Evolutionary conservation across 768 basidiomycete species (phyloP), one percentile per base, ranked within the genome.

Genomic region (Tubosaeta sp.): DNA sequence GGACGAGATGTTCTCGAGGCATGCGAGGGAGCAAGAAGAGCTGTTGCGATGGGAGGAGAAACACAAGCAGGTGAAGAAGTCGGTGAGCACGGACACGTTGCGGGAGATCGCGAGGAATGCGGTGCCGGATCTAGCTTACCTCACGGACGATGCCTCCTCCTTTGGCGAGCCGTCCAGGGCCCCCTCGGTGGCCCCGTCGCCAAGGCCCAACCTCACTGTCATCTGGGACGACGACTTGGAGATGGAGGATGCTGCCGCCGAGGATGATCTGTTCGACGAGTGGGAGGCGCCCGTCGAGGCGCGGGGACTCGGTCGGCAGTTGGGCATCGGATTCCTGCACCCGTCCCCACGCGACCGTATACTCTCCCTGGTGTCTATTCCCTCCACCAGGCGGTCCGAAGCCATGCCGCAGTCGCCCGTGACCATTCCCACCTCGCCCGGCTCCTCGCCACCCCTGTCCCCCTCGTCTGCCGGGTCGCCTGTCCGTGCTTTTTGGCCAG

Each of bases 1-100:
- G 84, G 83, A 84, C 46, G 84, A 83, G 58, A 69, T 86, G 46
- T 71, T 86, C 39, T 51, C 64, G 18, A 75, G 84, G 21, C 84
- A 86, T 57, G 68, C 78, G 51, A 67, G 70, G 38, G 84, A 86
- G 66, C 70, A 77, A 30, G 79, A 83, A 52, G 79, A 78, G 45
- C 62, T 86, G 19, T 47, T 82, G 44, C 66, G 62, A 5, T 79
- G 81, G 79, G 79, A 86, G 18, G 70, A 72, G 32, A 59, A 43
- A n/a, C 60, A 64, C 5, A 51, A 54, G 21, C 48, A 60, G 46
- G 4, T 59, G 5, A 75, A 59, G 51, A 72, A 68, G 29, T 64
- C 69, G 13, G 49, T 60, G 11, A 80, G 79, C 51, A 65, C 62
- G 48, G 76, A 78, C 53, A 81, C 79, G 1, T 49, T 80, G 45